Percentiles rank a stretch among this genome's conserved stretches.
Evolutionary conservation across 2,329 filamentous ascomycete species (phyloP).

Genomic region (Hypoxylon sp.): DNA sequence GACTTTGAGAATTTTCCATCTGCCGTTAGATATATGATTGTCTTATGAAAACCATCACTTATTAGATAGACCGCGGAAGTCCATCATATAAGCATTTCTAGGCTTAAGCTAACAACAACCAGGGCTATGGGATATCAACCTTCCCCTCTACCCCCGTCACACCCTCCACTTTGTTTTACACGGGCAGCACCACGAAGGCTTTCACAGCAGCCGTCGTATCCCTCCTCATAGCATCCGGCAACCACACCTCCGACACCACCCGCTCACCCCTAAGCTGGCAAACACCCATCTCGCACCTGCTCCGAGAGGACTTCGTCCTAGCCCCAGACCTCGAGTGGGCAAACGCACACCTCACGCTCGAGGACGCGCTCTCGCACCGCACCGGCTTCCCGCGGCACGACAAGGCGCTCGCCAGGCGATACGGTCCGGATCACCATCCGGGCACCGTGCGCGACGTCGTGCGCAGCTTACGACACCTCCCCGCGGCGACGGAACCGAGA

Average conservation of each 20-base stretch:
- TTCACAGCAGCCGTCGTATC: slow-evolving; percentile 60
- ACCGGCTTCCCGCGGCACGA: slow-evolving; percentile 58
- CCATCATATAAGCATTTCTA: too few species aligned
- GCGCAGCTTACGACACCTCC: slow-evolving; percentile 54
- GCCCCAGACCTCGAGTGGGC: slow-evolving; percentile 49
- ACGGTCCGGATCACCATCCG: slow-evolving; percentile 46
- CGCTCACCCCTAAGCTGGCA: slow-evolving; percentile 52
- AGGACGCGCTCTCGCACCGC: slow-evolving; percentile 62
- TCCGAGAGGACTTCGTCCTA: slow-evolving; percentile 61
- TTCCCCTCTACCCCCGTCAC: slow-evolving; percentile 53
- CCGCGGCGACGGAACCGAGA: slow-evolving; percentile 54
- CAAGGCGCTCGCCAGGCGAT: slow-evolving; percentile 41
- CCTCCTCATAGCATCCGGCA: slow-evolving; percentile 56
- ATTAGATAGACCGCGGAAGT: too few species aligned
- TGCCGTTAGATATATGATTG: too few species aligned
- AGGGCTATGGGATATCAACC: slow-evolving; percentile 55
- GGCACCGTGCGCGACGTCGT: slow-evolving; percentile 50
- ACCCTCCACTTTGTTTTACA: slow-evolving; percentile 60
- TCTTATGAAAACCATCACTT: too few species aligned
- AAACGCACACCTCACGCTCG: slow-evolving; percentile 58
- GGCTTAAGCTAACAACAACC: slow-evolving; percentile 22
- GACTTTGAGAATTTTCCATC: too few species aligned
- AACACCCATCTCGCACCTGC: slow-evolving; percentile 54
- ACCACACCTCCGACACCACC: slow-evolving; percentile 38
- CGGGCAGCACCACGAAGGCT: slow-evolving; percentile 63